Evolutionary conservation across 73 alveolate genomes (phyloP).

Genomic region (Tetrahymena borealis): DNA sequence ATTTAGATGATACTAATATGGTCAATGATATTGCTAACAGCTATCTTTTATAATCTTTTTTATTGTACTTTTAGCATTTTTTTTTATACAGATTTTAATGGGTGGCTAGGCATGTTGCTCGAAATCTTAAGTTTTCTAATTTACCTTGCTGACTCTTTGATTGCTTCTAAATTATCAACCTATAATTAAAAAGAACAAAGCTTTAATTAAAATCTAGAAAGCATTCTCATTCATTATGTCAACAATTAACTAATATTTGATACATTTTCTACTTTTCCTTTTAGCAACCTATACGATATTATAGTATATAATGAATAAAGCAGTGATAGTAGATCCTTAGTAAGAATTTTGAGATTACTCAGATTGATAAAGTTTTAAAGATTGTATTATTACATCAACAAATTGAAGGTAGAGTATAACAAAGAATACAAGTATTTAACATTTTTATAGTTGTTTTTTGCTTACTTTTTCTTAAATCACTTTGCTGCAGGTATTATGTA

Average conservation of each 20-base stretch:
- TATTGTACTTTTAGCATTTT: conserved; percentile 28
- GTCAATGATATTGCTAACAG: background rate
- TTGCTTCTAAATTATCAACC: conserved; percentile 19
- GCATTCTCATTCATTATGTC: conserved; percentile 3
- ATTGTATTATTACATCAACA: conserved; percentile 9
- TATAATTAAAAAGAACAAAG: background rate
- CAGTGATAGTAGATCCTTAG: background rate
- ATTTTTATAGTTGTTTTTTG: conserved; percentile 3
- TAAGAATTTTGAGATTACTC: conserved; percentile 7
- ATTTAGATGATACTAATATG: background rate
- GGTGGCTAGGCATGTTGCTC: background rate
- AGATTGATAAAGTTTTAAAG: conserved; percentile 40
- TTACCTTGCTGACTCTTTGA: conserved; percentile 5
- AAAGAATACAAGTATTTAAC: conserved; percentile 21
- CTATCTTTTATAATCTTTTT: background rate
- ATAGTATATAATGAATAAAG: background rate
- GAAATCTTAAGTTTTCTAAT: conserved; percentile 16
- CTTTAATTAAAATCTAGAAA: background rate
- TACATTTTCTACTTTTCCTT: conserved; percentile 36
- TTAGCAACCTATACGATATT: conserved; percentile 17
- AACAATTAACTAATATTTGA: conserved; percentile 21
- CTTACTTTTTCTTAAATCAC: conserved; percentile 26
- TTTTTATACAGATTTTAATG: conserved; percentile 32
- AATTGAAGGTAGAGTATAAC: conserved; percentile 28
- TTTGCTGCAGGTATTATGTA: conserved; percentile 24